Base-by-base conservation (phyloP, 331 rosid species). In the Quercus phellos region DNA sequence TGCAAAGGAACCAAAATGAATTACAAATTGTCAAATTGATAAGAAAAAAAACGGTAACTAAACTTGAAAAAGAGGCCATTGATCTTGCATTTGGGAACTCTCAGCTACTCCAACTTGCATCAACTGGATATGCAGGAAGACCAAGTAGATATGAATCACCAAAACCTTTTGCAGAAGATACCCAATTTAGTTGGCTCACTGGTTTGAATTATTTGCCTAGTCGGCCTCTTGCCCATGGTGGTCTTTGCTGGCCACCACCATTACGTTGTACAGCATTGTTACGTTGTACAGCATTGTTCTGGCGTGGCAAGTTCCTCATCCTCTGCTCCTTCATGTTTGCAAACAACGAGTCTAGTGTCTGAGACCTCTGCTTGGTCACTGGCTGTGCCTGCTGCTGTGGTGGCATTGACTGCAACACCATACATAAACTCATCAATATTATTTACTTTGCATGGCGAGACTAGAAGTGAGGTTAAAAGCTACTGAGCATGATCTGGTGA, bases 301-400 rank as follows among this genome's bases (percentile, higher is more conserved):
- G 90, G 80, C 79, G 91, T 35, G 96, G 80, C 27, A 76, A 70
- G 10, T 55, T 79, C 74, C 80, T 92, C 91, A 90, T 77, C 80
- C 99, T 90, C 74, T 94, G 92, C 87, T 92, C 95, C 85, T 82
- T 90, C 94, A 92, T 85, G 85, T 90, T 92, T 64, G 99, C 97
- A 81, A 94, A 94, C 74, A 88, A 77, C 3, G 89, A 89, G 84
- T 94, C 99, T 46, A 94, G 81, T 4, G 97, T 94, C 42, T 92
- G 93, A 38, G 93, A 89, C 86, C 74, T 92, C 75, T 88, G 99
- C 85, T 85, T 88, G 1, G 85, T 78, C 82, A 75, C 61, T 35
- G 4, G 68, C 78, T 81, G 80, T 29, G 51, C 79, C 67, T 85
- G 86, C 63, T 51, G 78, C 68, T 7, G 78, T 50, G 22, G 67